Percentiles rank a stretch among this genome's conserved stretches.
Evolutionary conservation across 495 filamentous ascomycete genomes (phyloP).

Genomic region (Chaetomium fimeti): DNA sequence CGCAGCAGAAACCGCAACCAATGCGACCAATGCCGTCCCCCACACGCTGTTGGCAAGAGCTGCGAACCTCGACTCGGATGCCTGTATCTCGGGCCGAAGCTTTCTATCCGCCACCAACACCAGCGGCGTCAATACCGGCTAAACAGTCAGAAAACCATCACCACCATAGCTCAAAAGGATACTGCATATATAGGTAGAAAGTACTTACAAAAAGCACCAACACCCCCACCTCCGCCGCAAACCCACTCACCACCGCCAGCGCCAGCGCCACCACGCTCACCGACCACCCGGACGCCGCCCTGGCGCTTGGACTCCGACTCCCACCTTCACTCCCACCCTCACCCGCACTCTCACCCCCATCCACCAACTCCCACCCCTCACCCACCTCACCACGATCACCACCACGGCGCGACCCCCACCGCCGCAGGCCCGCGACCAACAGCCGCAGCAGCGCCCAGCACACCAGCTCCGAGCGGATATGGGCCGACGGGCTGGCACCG

Average conservation of each 20-base stretch:
- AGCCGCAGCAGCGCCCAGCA: constrained; percentile 4
- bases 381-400: neutral
- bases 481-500: neutral
- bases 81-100: neutral
- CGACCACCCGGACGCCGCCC: neutral
- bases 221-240: constrained; percentile 8
- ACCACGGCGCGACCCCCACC: neutral
- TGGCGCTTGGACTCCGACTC: neutral
- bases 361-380: neutral
- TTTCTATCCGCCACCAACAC: neutral
- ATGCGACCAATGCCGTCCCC: constrained; percentile 3
- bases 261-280: neutral
- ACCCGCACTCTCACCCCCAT: neutral
- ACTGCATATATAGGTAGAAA: neutral
- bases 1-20: neutral
- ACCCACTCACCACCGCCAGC: neutral
- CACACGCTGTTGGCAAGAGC: neutral
- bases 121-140: constrained; percentile 18
- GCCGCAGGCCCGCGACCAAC: neutral
- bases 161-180: too few species aligned
- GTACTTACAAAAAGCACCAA: constrained; percentile 9
- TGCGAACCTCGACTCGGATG: neutral
- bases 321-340: neutral
- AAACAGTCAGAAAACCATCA: neutral
- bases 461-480: neutral